Percentiles rank a stretch among this genome's conserved stretches.
Evolutionary conservation across 163 green algal genomes (phyloP).

Genomic region (Scenedesmus sp.): DNA sequence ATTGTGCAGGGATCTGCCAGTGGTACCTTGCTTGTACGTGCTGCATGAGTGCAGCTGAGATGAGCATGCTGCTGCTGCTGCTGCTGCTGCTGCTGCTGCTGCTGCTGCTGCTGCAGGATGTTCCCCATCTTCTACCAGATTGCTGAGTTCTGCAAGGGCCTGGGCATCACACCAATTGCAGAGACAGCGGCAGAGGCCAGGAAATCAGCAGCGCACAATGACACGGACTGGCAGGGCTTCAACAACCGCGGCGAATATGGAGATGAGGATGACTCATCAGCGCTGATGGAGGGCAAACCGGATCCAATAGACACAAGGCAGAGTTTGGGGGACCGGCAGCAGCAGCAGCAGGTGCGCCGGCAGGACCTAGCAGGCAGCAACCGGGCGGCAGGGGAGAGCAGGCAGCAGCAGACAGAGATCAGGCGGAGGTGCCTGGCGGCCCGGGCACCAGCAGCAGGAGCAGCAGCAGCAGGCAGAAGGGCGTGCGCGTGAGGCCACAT

Average conservation of each 20-base stretch:
- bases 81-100: background rate
- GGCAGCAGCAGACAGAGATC: background rate
- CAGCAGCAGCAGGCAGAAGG: background rate
- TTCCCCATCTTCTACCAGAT: constrained; percentile 9
- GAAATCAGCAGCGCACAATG: background rate
- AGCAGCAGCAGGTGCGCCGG: background rate
- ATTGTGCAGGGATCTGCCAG: background rate
- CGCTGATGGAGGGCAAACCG: background rate
- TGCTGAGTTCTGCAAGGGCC: background rate
- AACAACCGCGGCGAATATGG: background rate
- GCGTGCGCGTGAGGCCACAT: background rate
- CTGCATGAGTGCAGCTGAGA: background rate
- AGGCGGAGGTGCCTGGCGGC: background rate
- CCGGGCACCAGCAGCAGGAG: background rate
- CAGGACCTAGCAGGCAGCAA: background rate
- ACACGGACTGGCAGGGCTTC: constrained; percentile 19
- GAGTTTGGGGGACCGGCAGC: background rate
- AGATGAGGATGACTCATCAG: background rate
- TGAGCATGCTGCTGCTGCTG: background rate
- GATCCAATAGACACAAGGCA: background rate
- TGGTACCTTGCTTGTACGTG: background rate
- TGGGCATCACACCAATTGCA: background rate
- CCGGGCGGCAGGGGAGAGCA: background rate
- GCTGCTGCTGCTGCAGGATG: background rate
- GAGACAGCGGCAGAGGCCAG: constrained; percentile 1